Evolutionary conservation across 2,329 filamentous ascomycete genomes (phyloP).

Genomic region (Hymenoscyphus albidus): DNA sequence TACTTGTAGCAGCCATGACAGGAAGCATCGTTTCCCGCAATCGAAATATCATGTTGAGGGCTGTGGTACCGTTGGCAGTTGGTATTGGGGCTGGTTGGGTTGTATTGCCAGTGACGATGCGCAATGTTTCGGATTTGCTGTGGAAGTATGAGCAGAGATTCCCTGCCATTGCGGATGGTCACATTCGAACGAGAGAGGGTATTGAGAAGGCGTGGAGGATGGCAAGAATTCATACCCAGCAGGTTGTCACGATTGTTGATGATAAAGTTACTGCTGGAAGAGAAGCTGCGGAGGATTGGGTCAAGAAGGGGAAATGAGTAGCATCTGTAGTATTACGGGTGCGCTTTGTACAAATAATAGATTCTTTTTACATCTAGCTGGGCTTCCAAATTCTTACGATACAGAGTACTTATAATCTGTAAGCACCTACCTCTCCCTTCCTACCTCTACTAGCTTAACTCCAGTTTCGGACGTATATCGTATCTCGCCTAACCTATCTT

Average conservation of each 20-base stretch:
- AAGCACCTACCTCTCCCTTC: background rate
- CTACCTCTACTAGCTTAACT: background rate
- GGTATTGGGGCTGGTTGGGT: constrained; percentile 80
- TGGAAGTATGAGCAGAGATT: constrained; percentile 94
- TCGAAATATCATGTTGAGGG: constrained; percentile 77
- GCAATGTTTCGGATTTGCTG: constrained; percentile 77
- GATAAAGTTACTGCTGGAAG: constrained; percentile 74
- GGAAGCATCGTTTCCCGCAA: constrained; percentile 88
- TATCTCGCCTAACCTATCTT: no score
- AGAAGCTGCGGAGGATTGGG: constrained; percentile 80
- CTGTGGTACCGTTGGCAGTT: constrained; percentile 70
- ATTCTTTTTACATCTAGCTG: constrained; percentile 2
- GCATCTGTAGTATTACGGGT: constrained; percentile 6
- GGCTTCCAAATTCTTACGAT: background rate
- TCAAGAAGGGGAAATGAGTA: constrained; percentile 66
- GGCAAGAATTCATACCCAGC: constrained; percentile 68
- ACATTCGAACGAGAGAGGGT: constrained; percentile 66
- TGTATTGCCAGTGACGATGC: constrained; percentile 83
- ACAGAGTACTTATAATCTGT: background rate
- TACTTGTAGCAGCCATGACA: constrained; percentile 90
- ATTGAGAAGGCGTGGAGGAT: constrained; percentile 68
- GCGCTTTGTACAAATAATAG: constrained; percentile 25
- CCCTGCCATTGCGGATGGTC: constrained; percentile 77
- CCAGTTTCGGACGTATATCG: background rate
- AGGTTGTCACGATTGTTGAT: constrained; percentile 70